Base-by-base conservation (phyloP, 192 early-diverging fungal species). In the Podila epigama region DNA sequence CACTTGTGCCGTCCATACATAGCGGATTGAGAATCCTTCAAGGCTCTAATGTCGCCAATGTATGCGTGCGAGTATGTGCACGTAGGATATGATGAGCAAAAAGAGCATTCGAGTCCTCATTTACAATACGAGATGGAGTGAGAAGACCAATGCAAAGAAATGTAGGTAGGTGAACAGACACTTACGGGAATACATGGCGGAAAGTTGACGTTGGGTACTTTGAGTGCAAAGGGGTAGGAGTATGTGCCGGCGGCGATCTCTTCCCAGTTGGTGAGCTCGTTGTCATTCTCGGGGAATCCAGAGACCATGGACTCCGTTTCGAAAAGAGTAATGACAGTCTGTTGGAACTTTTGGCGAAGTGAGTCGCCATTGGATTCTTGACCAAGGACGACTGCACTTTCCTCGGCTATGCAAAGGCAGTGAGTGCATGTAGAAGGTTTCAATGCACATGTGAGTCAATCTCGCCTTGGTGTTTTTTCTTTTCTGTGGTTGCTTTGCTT, bases 151-250 rank as follows among this genome's bases (percentile, higher is more conserved):
- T n/a, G n/a, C n/a, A n/a, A n/a, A n/a, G n/a, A n/a, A n/a, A n/a
- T n/a, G n/a, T n/a, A n/a, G n/a, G n/a, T n/a, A 16, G 20, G 22
- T 22, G 25, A 58, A 39, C 16, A 3, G 13, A 33, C 42, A 68
- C 66, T 68, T 77, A 77, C 73, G 15, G 73, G 73, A 31, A 77
- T 77, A 52, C 73, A 77, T 10, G 73, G 73, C 1, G 73, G 73
- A 15, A 77, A 77, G 27, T 77, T 77, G 22, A 77, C 66, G 33
- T 77, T 77, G 22, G 73, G 73, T 4, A 77, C 73, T 42, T 77
- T 77, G 54, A 77, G 73, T 1, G 73, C 73, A 48, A 77, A 77
- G 8, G 73, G 73, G 37, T 48, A 77, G 2, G 56, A 37, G 44
- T 77, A 56, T 1, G 57, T 34, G 20, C 73, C 73, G 4, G 66